Conservation (phyloP, 257 asterid genomes). For the Nicotiana knightiana region DNA sequence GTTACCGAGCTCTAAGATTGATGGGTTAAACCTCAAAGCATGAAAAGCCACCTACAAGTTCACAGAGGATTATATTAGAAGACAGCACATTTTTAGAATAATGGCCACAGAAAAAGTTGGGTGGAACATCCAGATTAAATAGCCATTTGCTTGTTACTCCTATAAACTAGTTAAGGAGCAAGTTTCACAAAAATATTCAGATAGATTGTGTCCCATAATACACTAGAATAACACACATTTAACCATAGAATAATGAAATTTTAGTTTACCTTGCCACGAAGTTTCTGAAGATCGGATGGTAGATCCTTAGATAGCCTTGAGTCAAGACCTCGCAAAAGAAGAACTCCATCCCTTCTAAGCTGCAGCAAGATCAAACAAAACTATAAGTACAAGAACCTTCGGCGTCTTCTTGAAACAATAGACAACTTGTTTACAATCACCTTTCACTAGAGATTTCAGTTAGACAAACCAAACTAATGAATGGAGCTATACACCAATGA, state of each 20-base stretch:
- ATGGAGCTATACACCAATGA: background rate
- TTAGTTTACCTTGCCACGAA: slow-evolving; percentile 80
- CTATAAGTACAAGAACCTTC: background rate
- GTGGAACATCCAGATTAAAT: background rate
- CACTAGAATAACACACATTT: background rate
- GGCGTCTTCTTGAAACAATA: background rate
- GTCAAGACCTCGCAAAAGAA: slow-evolving; percentile 76
- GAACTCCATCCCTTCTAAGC: slow-evolving; percentile 81
- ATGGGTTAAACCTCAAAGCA: slow-evolving; percentile 69
- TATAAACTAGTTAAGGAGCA: background rate
- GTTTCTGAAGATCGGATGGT: slow-evolving; percentile 93
- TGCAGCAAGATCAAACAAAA: slow-evolving; percentile 24
- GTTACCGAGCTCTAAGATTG: slow-evolving; percentile 55
- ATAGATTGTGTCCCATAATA: background rate
- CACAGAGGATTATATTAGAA: background rate
- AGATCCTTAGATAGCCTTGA: slow-evolving; percentile 95
- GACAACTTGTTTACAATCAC: background rate
- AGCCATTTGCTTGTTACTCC: background rate
- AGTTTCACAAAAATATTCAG: background rate
- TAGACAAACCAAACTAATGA: background rate
- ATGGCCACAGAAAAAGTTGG: background rate
- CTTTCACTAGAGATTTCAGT: background rate
- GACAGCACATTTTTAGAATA: background rate
- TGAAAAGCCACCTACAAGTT: slow-evolving; percentile 70
- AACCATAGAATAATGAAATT: background rate